Conservation (phyloP, 345 rosid genomes). For the Lumnitzera littorea region DNA sequence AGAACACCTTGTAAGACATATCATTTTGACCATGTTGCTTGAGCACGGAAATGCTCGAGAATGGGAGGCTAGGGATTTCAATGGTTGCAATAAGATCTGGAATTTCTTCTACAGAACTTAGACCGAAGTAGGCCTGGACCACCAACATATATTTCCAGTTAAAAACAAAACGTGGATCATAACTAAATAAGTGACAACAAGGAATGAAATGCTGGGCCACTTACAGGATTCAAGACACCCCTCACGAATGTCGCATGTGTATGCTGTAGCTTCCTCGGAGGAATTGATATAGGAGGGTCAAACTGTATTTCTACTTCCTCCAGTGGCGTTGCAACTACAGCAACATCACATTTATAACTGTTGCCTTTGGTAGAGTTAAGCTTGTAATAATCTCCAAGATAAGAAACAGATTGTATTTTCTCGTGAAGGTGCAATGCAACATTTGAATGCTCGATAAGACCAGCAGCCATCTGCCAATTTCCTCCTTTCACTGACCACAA, state of each 20-base stretch:
- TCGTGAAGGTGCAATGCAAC: slow-evolving; percentile 61
- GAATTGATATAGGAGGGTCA: slow-evolving; percentile 56
- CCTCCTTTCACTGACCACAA: slow-evolving; percentile 94
- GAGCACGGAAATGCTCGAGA: slow-evolving; percentile 74
- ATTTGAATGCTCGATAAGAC: slow-evolving; percentile 61
- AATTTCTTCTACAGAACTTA: slow-evolving; percentile 44
- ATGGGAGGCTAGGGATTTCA: slow-evolving; percentile 75
- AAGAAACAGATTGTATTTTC: slow-evolving; percentile 58
- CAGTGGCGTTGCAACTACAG: slow-evolving; percentile 72
- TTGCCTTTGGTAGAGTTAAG: slow-evolving; percentile 66
- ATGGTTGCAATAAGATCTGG: slow-evolving; percentile 76
- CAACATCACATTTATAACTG: slow-evolving; percentile 53
- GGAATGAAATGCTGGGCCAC: slow-evolving; percentile 13
- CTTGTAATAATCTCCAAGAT: slow-evolving; percentile 57
- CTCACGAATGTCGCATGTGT: slow-evolving; percentile 92
- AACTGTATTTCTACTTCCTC: slow-evolving; percentile 70
- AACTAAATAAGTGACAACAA: not conserved
- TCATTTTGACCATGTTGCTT: slow-evolving; percentile 48
- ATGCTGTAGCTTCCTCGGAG: slow-evolving; percentile 74
- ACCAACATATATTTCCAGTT: slow-evolving; percentile 11
- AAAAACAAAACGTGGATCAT: not conserved
- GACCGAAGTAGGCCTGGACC: slow-evolving; percentile 68
- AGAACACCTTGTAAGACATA: slow-evolving; percentile 68
- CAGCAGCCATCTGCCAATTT: slow-evolving; percentile 91
- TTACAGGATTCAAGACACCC: slow-evolving; percentile 81